Conservation (phyloP, 192 early-diverging fungal species). For the Phycomyces blakesleeanus region DNA sequence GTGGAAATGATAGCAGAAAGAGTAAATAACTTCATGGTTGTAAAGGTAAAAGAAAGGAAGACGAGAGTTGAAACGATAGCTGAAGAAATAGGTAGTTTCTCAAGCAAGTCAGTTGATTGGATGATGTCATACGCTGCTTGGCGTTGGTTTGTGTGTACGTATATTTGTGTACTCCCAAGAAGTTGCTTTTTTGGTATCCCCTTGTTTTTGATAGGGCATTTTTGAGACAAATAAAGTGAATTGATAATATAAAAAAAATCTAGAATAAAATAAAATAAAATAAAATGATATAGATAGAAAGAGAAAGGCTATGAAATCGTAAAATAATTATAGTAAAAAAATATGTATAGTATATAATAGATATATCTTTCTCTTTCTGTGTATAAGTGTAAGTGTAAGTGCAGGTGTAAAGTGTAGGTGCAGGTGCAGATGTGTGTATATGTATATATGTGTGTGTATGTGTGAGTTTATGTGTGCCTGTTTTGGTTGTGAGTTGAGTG, state of each 20-base stretch:
- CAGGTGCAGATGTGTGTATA: no score
- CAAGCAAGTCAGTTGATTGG: background rate
- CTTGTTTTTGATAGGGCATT: no score
- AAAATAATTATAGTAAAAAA: background rate
- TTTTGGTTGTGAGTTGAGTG: no score
- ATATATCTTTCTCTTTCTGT: no score
- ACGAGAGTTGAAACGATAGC: background rate
- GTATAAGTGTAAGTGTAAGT: no score
- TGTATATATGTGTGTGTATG: no score
- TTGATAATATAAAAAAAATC: no score
- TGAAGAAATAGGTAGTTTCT: background rate
- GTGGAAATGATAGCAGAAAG: conserved; percentile 21
- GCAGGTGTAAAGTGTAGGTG: no score
- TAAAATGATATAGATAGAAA: conserved; percentile 1
- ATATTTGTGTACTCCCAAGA: background rate
- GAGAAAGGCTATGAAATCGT: no score
- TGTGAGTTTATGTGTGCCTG: no score
- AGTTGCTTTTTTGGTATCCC: background rate
- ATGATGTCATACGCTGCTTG: background rate
- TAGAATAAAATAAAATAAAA: background rate
- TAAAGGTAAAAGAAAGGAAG: conserved; percentile 4
- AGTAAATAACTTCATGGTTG: conserved; percentile 34
- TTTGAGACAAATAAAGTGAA: no score
- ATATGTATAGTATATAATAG: background rate
- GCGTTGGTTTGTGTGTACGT: background rate